Evolutionary conservation across 352 stramenopile species (phyloP).

Genomic region (Phytophthora nicotianae): DNA sequence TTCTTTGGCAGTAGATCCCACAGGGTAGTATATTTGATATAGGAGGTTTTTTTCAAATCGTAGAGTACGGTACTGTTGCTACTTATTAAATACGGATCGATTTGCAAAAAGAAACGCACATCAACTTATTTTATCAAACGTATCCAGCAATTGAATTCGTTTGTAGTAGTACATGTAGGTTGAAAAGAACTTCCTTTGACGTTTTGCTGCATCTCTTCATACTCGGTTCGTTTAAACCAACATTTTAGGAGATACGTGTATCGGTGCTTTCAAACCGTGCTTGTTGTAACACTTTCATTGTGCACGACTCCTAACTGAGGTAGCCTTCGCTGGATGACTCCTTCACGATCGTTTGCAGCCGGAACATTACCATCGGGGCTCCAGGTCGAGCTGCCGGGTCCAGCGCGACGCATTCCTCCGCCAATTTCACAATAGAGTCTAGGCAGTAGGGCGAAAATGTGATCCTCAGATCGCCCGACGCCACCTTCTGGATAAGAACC

Average conservation of each 20-base stretch:
- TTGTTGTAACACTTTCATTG: too few relatives aligned
- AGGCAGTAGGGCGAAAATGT: constrained; percentile 17
- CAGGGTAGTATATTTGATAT: neutral
- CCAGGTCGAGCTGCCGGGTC: constrained; percentile 12
- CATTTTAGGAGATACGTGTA: too few relatives aligned
- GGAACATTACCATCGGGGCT: constrained; percentile 22
- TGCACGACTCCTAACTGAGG: constrained; percentile 1
- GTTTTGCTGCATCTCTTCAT: too few relatives aligned
- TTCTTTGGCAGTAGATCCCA: neutral
- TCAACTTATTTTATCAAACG: too few relatives aligned
- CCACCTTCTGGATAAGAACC: constrained; percentile 21
- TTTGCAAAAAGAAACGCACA: neutral
- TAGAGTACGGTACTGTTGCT: constrained; percentile 1
- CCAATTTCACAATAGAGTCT: constrained; percentile 1
- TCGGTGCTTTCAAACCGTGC: too few relatives aligned
- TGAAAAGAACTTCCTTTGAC: too few relatives aligned
- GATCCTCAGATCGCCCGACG: constrained; percentile 7
- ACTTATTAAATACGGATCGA: neutral
- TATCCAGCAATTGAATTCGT: too few relatives aligned
- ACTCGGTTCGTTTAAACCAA: too few relatives aligned
- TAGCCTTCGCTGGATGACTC: neutral
- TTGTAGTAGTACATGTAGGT: too few relatives aligned
- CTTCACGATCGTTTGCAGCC: constrained; percentile 23
- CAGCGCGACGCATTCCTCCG: constrained; percentile 5
- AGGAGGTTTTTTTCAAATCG: constrained; percentile 7